Evolutionary conservation across 164 flowering plant species (phyloP).

Genomic region (Houttuynia cordata): DNA sequence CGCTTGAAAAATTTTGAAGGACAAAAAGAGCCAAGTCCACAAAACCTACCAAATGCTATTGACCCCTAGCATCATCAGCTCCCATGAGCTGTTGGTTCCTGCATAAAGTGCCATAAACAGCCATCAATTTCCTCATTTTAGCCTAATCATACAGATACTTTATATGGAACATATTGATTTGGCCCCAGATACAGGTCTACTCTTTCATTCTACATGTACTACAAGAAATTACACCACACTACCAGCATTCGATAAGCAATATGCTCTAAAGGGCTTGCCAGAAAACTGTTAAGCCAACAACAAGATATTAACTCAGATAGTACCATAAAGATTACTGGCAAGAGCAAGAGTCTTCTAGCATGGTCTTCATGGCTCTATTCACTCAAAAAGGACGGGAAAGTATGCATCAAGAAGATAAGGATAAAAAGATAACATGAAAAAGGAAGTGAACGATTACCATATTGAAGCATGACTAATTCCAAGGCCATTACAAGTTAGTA

Average conservation of each 20-base stretch:
- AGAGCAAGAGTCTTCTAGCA: background rate
- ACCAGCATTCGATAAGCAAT: no score
- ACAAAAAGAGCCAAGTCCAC: background rate
- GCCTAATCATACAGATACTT: background rate
- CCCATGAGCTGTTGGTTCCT: slow-evolving; percentile 50
- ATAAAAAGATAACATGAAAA: background rate
- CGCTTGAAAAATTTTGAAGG: no score
- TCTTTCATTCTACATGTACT: background rate
- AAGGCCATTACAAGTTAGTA: slow-evolving; percentile 85
- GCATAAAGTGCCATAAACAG: slow-evolving; percentile 10
- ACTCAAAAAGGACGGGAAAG: background rate
- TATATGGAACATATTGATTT: no score
- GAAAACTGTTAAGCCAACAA: no score
- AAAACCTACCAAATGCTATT: slow-evolving; percentile 16
- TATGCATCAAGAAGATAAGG: background rate
- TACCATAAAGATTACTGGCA: no score
- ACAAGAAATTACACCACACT: no score
- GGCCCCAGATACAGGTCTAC: background rate
- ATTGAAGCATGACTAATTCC: slow-evolving; percentile 50
- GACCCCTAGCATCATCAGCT: slow-evolving; percentile 24
- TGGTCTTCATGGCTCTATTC: background rate
- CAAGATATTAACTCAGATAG: no score
- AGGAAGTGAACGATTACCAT: slow-evolving; percentile 28
- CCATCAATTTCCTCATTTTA: no score
- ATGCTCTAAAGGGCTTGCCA: no score